Evolutionary conservation across 192 early-diverging fungal genomes (phyloP).

Genomic region (Gonapodya sp.): DNA sequence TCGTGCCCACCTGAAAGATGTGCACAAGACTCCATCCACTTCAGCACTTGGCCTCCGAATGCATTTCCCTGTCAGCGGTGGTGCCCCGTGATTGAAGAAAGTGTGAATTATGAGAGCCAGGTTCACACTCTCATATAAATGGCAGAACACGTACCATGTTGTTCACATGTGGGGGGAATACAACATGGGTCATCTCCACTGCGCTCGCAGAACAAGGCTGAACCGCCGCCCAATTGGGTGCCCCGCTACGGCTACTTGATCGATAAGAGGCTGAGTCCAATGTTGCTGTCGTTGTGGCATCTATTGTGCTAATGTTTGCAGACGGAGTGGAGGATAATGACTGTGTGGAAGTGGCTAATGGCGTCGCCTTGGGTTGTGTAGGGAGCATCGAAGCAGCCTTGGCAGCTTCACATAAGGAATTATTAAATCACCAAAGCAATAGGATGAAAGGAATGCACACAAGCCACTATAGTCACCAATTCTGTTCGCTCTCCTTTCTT

Average conservation of each 20-base stretch:
- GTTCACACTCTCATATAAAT: too few relatives aligned
- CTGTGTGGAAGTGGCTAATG: background rate
- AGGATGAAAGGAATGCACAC: background rate
- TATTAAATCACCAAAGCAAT: too few relatives aligned
- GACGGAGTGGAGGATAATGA: background rate
- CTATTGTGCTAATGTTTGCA: background rate
- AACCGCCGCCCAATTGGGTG: slow-evolving; percentile 10
- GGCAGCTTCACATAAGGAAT: too few relatives aligned
- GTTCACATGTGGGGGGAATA: slow-evolving; percentile 67
- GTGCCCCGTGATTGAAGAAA: too few relatives aligned
- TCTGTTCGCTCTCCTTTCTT: slow-evolving; percentile 34
- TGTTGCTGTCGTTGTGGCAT: too few relatives aligned
- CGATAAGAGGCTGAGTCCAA: too few relatives aligned
- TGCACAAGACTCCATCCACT: slow-evolving; percentile 11
- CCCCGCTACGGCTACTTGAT: background rate
- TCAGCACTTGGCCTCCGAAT: slow-evolving; percentile 12
- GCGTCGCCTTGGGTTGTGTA: background rate
- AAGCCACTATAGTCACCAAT: slow-evolving; percentile 17
- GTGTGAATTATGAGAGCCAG: too few relatives aligned
- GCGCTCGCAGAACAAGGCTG: slow-evolving; percentile 17
- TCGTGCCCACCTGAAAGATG: slow-evolving; percentile 5
- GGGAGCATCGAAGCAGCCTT: slow-evolving; percentile 4
- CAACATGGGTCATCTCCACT: slow-evolving; percentile 51
- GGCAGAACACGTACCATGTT: slow-evolving; percentile 11
- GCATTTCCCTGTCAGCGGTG: slow-evolving; percentile 12